Evolutionary conservation across 1,284 basidiomycete species (phyloP), one percentile per base, ranked within the genome.

Genomic region (Ustilago xerochloae): DNA sequence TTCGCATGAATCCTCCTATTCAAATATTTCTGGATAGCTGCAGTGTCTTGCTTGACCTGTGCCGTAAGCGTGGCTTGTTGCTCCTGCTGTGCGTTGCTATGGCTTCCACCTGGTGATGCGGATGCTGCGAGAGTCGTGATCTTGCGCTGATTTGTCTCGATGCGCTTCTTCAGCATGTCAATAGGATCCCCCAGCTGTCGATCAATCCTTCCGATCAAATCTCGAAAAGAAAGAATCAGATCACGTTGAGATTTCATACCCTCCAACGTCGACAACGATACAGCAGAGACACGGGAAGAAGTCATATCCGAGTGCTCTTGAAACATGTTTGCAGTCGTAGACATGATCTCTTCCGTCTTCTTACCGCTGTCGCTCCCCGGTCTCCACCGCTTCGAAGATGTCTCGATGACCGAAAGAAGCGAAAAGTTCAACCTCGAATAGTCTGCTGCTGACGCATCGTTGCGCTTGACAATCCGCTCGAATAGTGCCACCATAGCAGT

Each of bases 401-500:
- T 67, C 39, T 75, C 72, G 30, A 67, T 52, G 18, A 75, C 63
- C 18, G 63, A 66, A 4, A 75, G 60, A 6, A 75, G 47, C 38
- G 63, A 63, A 53, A 75, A 75, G 57, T 75, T 75, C 45, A 75
- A 58, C 18, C 72, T 52, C 7, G 72, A 75, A 18, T 60, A 67
- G 48, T 75, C 72, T 32, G 72, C 72, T n/a, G 72, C 72, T 2
- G 63, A 66, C 12, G 72, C 72, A 50, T 75, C 72, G 33, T 67
- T 70, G 36, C 72, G 63, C 36, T 69, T 70, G 39, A 75, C 52
- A 30, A 75, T 75, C 7, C 72, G 59, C 45, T 75, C 72, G 22
- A 75, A 63, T 30, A 75, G 45, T 13, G 63, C 63, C 28, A 67
- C 72, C 59, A 70, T 75, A n/a, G 59, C 57, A 6, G 59, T 70